Conservation (phyloP, 305 asterid genomes). For the Fraxinus floribunda region DNA sequence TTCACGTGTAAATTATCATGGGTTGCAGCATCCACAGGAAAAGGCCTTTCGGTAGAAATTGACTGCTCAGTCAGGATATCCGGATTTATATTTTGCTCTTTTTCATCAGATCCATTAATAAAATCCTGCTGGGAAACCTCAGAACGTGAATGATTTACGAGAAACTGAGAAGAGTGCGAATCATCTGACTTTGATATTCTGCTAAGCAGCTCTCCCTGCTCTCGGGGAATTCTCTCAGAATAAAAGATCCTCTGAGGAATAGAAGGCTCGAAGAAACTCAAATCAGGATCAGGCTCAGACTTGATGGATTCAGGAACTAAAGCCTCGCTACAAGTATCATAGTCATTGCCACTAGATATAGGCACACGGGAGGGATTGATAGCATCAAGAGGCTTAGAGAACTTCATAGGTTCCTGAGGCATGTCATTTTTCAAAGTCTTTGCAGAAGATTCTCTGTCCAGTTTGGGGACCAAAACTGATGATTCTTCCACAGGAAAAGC, state of each 20-base stretch:
- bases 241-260: conserved; percentile 53
- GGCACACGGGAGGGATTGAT: conserved; percentile 32
- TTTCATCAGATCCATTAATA: conserved; percentile 40
- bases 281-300: conserved; percentile 48
- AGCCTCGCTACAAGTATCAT: conserved; percentile 26
- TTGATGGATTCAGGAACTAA: conserved; percentile 40
- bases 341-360: conserved; percentile 34
- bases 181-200: conserved; percentile 83
- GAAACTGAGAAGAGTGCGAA: conserved; percentile 60
- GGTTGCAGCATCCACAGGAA: conserved; percentile 31
- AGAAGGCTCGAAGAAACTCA: conserved; percentile 48
- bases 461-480: conserved; percentile 28
- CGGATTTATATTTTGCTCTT: conserved; percentile 36
- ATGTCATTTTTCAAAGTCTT: conserved; percentile 36
- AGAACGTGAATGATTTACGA: conserved; percentile 42
- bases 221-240: conserved; percentile 71
- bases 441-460: conserved; percentile 36
- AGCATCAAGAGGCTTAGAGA: conserved; percentile 41
- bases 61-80: conserved; percentile 30
- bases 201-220: conserved; percentile 50
- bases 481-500: conserved; percentile 38
- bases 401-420: conserved; percentile 35
- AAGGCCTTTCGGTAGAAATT: conserved; percentile 29
- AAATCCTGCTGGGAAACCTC: conserved; percentile 44
- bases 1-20: conserved; percentile 30